phyloP scores from a whole-genome alignment of 441 rosid genomes.

The Biscutella auriculata region DNA sequence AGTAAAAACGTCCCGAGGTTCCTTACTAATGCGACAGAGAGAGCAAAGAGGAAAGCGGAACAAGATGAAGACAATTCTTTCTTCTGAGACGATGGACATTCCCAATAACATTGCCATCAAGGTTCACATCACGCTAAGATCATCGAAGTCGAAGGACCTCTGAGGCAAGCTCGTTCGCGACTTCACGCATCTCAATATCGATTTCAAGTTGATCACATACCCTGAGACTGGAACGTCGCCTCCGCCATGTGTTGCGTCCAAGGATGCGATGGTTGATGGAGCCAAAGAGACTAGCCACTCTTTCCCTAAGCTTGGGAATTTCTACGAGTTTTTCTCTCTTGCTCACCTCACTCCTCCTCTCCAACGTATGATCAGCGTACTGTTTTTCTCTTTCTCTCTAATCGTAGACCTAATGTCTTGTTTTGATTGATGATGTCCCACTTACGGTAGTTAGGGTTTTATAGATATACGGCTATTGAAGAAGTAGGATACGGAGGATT shows the following conservation, averaged over 20 bases:
- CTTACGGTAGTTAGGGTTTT: constrained; percentile 12
- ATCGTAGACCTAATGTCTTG: neutral
- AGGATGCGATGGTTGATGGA: constrained; percentile 29
- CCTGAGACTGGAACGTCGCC: constrained; percentile 14
- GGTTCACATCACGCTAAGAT: constrained; percentile 36
- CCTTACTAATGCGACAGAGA: too few species aligned
- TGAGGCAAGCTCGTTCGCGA: constrained; percentile 54
- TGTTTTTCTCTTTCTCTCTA: neutral
- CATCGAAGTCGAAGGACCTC: constrained; percentile 50
- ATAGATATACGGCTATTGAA: constrained; percentile 51
- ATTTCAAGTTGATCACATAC: too few species aligned
- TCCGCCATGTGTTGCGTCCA: constrained; percentile 28
- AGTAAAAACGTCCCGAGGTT: too few species aligned
- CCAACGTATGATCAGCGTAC: constrained; percentile 52
- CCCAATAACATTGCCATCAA: constrained; percentile 47
- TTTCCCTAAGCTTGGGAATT: constrained; percentile 50
- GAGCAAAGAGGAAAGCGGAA: neutral
- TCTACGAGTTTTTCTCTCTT: constrained; percentile 64
- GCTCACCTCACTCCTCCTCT: constrained; percentile 61
- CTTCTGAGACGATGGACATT: constrained; percentile 61
- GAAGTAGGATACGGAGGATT: constrained; percentile 49
- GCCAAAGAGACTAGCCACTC: constrained; percentile 47
- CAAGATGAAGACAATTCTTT: constrained; percentile 55
- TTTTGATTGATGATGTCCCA: neutral
- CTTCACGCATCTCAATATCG: constrained; percentile 68